A percentile compares a stretch with the other conserved stretches of the same genome.
These are phyloP conservation scores for Lactarius quietus DNA, from an alignment of 768 basidiomycete genomes.

Conservation along the genomic window DNA sequence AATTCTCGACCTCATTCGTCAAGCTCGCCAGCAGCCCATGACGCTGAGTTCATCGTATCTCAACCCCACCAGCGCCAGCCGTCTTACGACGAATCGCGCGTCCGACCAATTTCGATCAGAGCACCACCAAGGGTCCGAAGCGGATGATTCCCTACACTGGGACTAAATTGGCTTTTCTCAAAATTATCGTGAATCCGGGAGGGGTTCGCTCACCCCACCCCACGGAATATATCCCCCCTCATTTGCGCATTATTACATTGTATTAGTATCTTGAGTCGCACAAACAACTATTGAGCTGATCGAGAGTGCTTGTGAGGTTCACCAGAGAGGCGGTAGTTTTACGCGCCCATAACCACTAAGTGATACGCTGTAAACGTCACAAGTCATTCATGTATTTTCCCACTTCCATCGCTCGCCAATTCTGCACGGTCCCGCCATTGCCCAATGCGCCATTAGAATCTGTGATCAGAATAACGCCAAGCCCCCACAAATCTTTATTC, in stretches of 20 bases:
- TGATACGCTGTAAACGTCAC: background rate
- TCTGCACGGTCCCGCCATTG: conserved; percentile 66
- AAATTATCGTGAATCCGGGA: conserved; percentile 6
- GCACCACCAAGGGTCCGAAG: conserved; percentile 6
- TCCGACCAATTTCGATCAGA: conserved; percentile 4
- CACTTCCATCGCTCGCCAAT: conserved; percentile 69
- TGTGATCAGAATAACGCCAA: conserved; percentile 56
- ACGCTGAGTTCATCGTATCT: conserved; percentile 34
- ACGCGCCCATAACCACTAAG: too few species aligned
- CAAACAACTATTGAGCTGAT: background rate
- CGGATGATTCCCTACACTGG: background rate
- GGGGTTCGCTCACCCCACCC: background rate
- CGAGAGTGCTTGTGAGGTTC: background rate
- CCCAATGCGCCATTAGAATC: conserved; percentile 58
- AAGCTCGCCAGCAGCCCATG: conserved; percentile 63
- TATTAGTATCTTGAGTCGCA: conserved; percentile 21
- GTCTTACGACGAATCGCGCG: conserved; percentile 6
- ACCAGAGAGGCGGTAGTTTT: background rate
- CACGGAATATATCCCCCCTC: conserved; percentile 15
- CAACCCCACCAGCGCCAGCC: conserved; percentile 19
- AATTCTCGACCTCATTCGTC: conserved; percentile 72
- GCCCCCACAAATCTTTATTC: conserved; percentile 74
- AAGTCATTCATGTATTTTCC: conserved; percentile 71
- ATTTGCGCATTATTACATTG: conserved; percentile 11
- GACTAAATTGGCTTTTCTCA: conserved; percentile 1